These are phyloP conservation scores for Botrytis squamosa DNA, from an alignment of 2,329 filamentous ascomycete species.

Conservation along the genomic window DNA sequence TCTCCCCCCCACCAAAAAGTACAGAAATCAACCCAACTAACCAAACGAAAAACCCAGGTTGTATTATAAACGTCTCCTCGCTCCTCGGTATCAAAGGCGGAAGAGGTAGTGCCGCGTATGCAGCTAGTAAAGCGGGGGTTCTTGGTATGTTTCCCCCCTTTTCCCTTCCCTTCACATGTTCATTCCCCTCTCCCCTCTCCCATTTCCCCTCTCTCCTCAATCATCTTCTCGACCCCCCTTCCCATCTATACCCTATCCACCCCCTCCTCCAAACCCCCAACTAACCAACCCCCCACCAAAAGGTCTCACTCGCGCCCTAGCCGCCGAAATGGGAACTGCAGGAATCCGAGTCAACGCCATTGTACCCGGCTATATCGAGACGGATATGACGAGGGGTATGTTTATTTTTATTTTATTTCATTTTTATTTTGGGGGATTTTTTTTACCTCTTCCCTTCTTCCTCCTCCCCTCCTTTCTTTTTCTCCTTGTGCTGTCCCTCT, in stretches of 20 bases:
- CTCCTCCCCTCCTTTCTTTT: not conserved
- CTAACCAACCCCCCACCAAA: not conserved
- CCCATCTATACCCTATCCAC: too few relatives aligned
- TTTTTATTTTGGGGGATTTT: not conserved
- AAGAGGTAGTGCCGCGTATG: slow-evolving; percentile 69
- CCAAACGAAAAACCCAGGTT: slow-evolving; percentile 44
- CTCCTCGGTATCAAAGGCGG: slow-evolving; percentile 69
- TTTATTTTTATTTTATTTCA: slow-evolving; percentile 4
- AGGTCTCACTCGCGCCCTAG: slow-evolving; percentile 69
- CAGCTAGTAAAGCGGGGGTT: slow-evolving; percentile 77
- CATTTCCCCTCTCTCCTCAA: too few relatives aligned
- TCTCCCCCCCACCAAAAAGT: not conserved
- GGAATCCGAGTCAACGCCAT: slow-evolving; percentile 77
- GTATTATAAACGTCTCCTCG: slow-evolving; percentile 81
- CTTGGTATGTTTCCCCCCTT: slow-evolving; percentile 50
- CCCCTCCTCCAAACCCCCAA: not conserved
- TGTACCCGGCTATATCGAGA: slow-evolving; percentile 79
- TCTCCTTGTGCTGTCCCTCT: too few relatives aligned
- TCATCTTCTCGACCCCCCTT: too few relatives aligned
- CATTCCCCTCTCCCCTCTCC: not conserved
- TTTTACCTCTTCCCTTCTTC: not conserved
- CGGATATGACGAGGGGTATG: slow-evolving; percentile 72
- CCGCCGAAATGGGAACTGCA: slow-evolving; percentile 57
- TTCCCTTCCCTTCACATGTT: not conserved
- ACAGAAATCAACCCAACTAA: too few relatives aligned